Evolutionary conservation across 345 rosid genomes (phyloP).

Genomic region (Eucalyptus paniculata): DNA sequence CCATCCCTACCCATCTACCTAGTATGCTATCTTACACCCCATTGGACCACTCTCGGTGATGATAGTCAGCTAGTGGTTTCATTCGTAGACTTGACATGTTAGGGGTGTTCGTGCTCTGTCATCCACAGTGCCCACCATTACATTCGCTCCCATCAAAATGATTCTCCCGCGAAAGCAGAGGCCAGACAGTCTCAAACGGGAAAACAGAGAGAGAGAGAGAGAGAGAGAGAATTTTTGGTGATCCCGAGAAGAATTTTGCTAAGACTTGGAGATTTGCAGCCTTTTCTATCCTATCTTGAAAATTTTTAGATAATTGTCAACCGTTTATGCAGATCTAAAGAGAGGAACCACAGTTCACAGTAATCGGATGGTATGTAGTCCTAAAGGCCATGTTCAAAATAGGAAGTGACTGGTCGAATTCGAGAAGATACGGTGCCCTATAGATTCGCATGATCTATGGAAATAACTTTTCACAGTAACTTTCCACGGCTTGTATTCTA

Average conservation of each 20-base stretch:
- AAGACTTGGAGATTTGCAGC: not conserved
- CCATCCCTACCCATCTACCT: not conserved
- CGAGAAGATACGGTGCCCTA: not conserved
- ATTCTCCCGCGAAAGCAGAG: not conserved
- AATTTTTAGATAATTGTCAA: not conserved
- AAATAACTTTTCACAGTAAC: not conserved
- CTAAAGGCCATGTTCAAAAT: not conserved
- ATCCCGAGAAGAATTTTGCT: not conserved
- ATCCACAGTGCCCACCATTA: not conserved
- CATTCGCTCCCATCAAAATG: not conserved
- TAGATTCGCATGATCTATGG: not conserved
- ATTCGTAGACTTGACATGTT: not conserved
- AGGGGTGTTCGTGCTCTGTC: not conserved
- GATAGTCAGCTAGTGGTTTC: not conserved
- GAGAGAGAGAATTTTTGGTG: not conserved
- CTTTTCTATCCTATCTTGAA: not conserved
- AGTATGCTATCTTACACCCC: not conserved
- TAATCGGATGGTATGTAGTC: not conserved
- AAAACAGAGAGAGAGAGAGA: not conserved
- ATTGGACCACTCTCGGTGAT: not conserved
- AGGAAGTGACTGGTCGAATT: not conserved
- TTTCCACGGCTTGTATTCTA: not conserved
- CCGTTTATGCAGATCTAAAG: not conserved
- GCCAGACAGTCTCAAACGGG: not conserved
- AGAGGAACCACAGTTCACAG: not conserved